Evolutionary conservation across 1,284 basidiomycete genomes (phyloP).

Genomic region (Exobasidium cylindrosporum): DNA sequence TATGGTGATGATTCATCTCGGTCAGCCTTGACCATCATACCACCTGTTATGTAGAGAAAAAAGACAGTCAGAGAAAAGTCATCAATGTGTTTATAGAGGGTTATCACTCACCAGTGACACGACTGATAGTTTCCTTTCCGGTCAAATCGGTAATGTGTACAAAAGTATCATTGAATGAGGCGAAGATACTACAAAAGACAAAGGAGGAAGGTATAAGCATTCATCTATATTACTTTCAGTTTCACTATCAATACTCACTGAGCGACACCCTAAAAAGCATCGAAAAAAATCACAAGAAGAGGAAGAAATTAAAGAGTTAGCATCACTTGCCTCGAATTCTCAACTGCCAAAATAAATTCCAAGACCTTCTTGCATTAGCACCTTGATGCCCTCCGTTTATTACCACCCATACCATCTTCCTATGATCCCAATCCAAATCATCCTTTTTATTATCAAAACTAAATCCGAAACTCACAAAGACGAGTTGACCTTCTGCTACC

Average conservation of each 20-base stretch:
- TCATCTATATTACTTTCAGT: too few relatives aligned
- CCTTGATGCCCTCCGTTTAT: background rate
- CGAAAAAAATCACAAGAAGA: background rate
- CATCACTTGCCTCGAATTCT: background rate
- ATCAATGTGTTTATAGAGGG: background rate
- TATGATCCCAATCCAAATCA: too few relatives aligned
- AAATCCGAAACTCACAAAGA: slow-evolving; percentile 42
- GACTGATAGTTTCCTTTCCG: slow-evolving; percentile 97
- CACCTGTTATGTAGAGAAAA: slow-evolving; percentile 61
- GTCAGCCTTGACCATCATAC: slow-evolving; percentile 99
- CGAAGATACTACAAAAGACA: slow-evolving; percentile 39
- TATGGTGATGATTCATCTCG: slow-evolving; percentile 99
- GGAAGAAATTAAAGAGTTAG: slow-evolving; percentile 1
- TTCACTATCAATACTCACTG: background rate
- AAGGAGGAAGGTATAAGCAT: background rate
- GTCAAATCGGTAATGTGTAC: slow-evolving; percentile 99
- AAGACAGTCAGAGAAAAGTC: background rate
- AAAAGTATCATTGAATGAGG: slow-evolving; percentile 94
- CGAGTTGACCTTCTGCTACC: slow-evolving; percentile 55
- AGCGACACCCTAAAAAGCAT: background rate
- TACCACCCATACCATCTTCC: background rate
- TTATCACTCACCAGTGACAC: slow-evolving; percentile 83
- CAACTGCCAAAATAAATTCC: background rate
- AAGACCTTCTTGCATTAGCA: background rate
- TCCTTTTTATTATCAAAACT: too few relatives aligned